Evolutionary conservation across 2,329 filamentous ascomycete genomes (phyloP).

Genomic region (Paraconiothyrium sp.): DNA sequence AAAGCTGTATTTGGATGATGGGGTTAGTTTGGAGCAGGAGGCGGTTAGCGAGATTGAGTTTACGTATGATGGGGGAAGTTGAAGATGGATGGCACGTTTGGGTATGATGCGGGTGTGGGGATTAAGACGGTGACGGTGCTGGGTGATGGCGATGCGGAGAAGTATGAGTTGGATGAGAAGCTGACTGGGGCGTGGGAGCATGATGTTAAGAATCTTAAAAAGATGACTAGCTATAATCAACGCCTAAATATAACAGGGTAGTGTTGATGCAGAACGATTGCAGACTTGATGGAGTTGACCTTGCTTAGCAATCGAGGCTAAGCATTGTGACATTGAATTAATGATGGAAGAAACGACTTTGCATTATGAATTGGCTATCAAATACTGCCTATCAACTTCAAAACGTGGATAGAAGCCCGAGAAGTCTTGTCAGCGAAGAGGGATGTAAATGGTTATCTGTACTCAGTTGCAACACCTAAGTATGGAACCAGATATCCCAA

Average conservation of each 20-base stretch:
- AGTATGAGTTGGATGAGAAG: constrained; percentile 36
- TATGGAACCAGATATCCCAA: not conserved
- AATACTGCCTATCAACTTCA: no score
- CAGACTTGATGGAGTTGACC: no score
- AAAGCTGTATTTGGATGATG: constrained; percentile 80
- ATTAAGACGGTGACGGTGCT: constrained; percentile 38
- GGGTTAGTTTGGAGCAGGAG: constrained; percentile 70
- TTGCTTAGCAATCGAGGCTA: no score
- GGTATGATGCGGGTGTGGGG: constrained; percentile 50
- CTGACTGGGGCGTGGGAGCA: constrained; percentile 34
- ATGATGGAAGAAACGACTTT: no score
- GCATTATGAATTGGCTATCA: no score
- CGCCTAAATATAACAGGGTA: no score
- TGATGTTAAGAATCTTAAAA: constrained; percentile 25
- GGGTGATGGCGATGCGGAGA: constrained; percentile 26
- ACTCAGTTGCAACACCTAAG: not conserved
- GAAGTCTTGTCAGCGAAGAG: not conserved
- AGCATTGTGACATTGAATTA: no score
- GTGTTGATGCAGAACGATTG: no score
- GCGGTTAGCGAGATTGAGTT: constrained; percentile 68
- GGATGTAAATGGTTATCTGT: no score
- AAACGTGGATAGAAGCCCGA: no score
- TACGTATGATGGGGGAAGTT: constrained; percentile 63
- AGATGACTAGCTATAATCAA: not conserved
- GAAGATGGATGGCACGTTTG: constrained; percentile 64